These are phyloP conservation scores for Venustampulla echinocandica DNA, from an alignment of 495 filamentous ascomycete genomes.

Conservation along the genomic window DNA sequence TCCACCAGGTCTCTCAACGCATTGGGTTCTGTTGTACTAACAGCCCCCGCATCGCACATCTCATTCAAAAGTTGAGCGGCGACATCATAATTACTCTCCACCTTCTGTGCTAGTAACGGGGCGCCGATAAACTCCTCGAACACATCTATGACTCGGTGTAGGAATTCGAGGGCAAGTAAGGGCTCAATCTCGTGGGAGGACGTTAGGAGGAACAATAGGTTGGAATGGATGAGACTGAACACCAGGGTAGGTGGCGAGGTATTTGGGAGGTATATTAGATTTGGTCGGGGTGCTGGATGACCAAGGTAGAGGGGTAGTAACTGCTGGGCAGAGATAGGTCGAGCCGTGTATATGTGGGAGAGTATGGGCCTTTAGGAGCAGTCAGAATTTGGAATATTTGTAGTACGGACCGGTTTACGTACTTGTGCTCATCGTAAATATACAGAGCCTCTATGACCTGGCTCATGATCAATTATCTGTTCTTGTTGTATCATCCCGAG, in stretches of 20 bases:
- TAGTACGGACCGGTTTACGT: constrained; percentile 8
- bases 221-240: constrained; percentile 78
- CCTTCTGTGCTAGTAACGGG: constrained; percentile 75
- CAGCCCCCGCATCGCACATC: constrained; percentile 91
- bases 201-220: constrained; percentile 79
- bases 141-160: constrained; percentile 87
- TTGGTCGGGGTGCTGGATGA: constrained; percentile 74
- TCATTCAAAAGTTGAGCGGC: constrained; percentile 88
- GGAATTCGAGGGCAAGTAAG: constrained; percentile 89
- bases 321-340: constrained; percentile 66
- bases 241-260: constrained; percentile 80
- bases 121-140: constrained; percentile 91
- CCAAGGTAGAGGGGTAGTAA: constrained; percentile 83
- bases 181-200: constrained; percentile 79
- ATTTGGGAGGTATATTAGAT: constrained; percentile 73
- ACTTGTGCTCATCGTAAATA: constrained; percentile 93
- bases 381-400: not conserved
- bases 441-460: constrained; percentile 90
- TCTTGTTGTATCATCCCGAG: constrained; percentile 20
- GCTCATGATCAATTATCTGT: constrained; percentile 46
- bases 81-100: constrained; percentile 87
- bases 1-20: constrained; percentile 86
- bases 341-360: constrained; percentile 51
- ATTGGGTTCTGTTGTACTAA: constrained; percentile 89
- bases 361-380: constrained; percentile 35